Evolutionary conservation across 169 alveolate genomes (phyloP), one percentile per base, ranked within the genome.

Genomic region (Cryptosporidium ryanae): DNA sequence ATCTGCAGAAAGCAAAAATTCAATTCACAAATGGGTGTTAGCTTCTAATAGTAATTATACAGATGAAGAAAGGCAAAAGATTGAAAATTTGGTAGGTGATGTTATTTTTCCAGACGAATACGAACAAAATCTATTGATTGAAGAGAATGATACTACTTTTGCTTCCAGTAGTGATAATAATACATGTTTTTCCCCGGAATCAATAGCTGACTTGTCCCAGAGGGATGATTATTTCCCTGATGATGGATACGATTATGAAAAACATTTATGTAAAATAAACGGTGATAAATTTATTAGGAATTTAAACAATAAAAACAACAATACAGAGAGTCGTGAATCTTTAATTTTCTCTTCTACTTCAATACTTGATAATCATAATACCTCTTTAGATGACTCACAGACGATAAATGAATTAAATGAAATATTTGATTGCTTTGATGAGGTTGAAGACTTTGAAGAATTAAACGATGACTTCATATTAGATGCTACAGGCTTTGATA

Each of bases 241-340:
- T 31, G 87, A 76, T 76, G 87, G 87, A 3, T 76, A 76, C 17
- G 71, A 76, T 76, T 76, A 76, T 43, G 87, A 76, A 59, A 57
- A 76, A 32, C 87, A 76, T 48, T 44, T 76, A 23, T 43, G 64
- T 25, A 38, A 27, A 43, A 76, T 76, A 57, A 61, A 61, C 10
- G 32, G 63, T 38, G 21, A 34, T 49, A 23, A 61, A 23, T 38
- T 38, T 38, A 38, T 38, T 38, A 38, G 46, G 1, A 38, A 38
- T 38, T 4, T 38, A 38, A 38, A 38, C 46, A 25, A 25, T 8
- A 61, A 25, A 61, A 1, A 12, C 8, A 23, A 27, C 43, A 31
- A 25, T 66, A 17, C 43, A 23, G 55, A 44, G 32, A 66, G 50
- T 25, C 27, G 54, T 29, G 17, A 23, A 25, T 52, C 38, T 15